Evolutionary conservation across 306 rosid species (phyloP).

Genomic region (Vigna unguiculata): DNA sequence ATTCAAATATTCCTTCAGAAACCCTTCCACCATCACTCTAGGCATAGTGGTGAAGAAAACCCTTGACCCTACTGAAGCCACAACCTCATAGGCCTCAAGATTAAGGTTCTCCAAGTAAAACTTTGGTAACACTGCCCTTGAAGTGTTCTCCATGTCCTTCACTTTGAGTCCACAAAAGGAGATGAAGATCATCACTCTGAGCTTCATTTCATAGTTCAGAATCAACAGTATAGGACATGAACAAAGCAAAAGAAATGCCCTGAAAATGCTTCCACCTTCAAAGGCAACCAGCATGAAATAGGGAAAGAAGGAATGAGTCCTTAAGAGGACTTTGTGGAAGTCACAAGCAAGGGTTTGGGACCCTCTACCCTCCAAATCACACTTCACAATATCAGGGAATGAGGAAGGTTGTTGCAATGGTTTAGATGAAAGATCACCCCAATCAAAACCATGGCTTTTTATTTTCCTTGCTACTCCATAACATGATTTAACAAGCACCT

Average conservation of each 20-base stretch:
- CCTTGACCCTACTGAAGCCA: conserved; percentile 31
- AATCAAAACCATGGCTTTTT: background rate
- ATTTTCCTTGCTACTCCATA: conserved; percentile 19
- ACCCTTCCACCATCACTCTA: conserved; percentile 44
- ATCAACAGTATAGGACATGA: conserved; percentile 59
- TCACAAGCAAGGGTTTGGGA: conserved; percentile 64
- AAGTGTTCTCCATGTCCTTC: conserved; percentile 38
- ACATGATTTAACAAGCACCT: conserved; percentile 32
- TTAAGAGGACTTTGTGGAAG: conserved; percentile 56
- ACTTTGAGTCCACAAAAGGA: conserved; percentile 40
- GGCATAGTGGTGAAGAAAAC: conserved; percentile 36
- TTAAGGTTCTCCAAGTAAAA: conserved; percentile 43
- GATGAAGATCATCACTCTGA: conserved; percentile 42
- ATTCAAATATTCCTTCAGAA: conserved; percentile 42
- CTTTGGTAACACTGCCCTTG: conserved; percentile 38
- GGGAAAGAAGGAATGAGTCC: conserved; percentile 66
- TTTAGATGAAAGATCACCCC: conserved; percentile 22
- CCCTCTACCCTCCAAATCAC: conserved; percentile 33
- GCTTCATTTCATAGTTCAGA: conserved; percentile 37
- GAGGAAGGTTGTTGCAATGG: conserved; percentile 22
- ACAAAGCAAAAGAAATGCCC: conserved; percentile 65
- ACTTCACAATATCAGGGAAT: conserved; percentile 16
- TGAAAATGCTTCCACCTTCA: conserved; percentile 76
- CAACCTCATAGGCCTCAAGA: conserved; percentile 32
- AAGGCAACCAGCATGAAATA: conserved; percentile 88